These are phyloP conservation scores for Anisogramma anomala DNA, from an alignment of 2,329 filamentous ascomycete species.

Conservation along the genomic window DNA sequence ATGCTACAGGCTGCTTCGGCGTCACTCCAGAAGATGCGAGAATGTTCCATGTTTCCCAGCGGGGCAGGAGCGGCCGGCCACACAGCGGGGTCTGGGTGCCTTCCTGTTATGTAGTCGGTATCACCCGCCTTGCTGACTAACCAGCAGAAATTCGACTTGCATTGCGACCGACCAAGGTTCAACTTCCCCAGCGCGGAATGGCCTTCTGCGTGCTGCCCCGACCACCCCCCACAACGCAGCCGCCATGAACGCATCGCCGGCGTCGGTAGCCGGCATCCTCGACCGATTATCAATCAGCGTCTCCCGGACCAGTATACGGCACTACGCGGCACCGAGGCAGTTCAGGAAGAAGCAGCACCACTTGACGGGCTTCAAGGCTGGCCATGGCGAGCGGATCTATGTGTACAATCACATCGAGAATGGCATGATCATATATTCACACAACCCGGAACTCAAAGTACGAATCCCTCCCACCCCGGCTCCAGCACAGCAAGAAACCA, in stretches of 20 bases:
- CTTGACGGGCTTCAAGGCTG: slow-evolving; percentile 21
- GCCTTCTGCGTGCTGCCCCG: background rate
- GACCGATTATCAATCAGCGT: slow-evolving; percentile 30
- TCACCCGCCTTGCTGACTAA: no score
- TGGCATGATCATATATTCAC: slow-evolving; percentile 43
- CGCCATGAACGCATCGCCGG: slow-evolving; percentile 22
- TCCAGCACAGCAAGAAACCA: no score
- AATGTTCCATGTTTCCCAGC: no score
- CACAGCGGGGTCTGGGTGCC: slow-evolving; percentile 4
- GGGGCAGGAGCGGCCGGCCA: slow-evolving; percentile 3
- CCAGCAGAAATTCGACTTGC: background rate
- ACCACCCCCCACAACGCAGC: slow-evolving; percentile 26
- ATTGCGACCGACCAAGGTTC: no score
- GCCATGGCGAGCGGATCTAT: slow-evolving; percentile 48
- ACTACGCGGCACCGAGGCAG: slow-evolving; percentile 14
- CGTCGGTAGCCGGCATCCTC: slow-evolving; percentile 21
- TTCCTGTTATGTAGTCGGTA: no score
- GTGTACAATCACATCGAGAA: slow-evolving; percentile 39
- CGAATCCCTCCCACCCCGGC: background rate
- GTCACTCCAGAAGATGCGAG: slow-evolving; percentile 4
- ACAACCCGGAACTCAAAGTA: slow-evolving; percentile 22
- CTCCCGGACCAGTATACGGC: slow-evolving; percentile 31
- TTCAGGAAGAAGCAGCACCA: slow-evolving; percentile 17
- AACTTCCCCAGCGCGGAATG: no score
- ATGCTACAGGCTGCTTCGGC: slow-evolving; percentile 6